Evolutionary conservation across 805 yeast genomes (phyloP).

Genomic region (Candida ascalaphidarum): DNA sequence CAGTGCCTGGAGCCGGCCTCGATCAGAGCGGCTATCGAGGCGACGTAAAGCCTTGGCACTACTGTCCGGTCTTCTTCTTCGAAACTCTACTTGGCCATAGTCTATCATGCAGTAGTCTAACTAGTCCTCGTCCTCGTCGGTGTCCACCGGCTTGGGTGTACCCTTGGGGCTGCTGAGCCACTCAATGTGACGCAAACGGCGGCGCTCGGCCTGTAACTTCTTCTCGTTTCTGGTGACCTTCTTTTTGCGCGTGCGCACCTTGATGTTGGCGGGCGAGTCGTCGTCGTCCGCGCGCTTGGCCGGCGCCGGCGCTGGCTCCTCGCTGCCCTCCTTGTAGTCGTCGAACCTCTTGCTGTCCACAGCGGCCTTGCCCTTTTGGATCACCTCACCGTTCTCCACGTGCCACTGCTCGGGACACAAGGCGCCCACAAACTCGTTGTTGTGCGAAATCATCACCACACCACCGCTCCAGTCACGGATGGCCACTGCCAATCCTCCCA

Average conservation of each 20-base stretch:
- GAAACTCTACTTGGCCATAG: neutral
- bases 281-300: slow-evolving; percentile 54
- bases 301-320: slow-evolving; percentile 34
- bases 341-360: slow-evolving; percentile 77
- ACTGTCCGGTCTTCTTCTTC: too few relatives aligned
- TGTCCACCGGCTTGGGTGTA: slow-evolving; percentile 88
- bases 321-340: slow-evolving; percentile 56
- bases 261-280: slow-evolving; percentile 93
- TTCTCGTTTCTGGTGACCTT: slow-evolving; percentile 95
- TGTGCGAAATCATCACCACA: slow-evolving; percentile 97
- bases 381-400: slow-evolving; percentile 86
- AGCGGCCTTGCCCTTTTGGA: slow-evolving; percentile 70
- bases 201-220: slow-evolving; percentile 85
- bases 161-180: slow-evolving; percentile 98
- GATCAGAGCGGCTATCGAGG: too few relatives aligned
- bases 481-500: slow-evolving; percentile 96
- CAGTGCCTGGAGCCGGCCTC: too few relatives aligned
- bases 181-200: slow-evolving; percentile 87
- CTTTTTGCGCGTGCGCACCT: slow-evolving; percentile 89
- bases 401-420: slow-evolving; percentile 98
- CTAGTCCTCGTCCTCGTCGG: slow-evolving; percentile 77
- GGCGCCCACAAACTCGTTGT: slow-evolving; percentile 94
- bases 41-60: too few relatives aligned
- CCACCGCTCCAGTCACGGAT: slow-evolving; percentile 98
- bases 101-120: neutral